Conservation (phyloP, 2,329 filamentous ascomycete species). For the Pseudocercospora eumusae region DNA sequence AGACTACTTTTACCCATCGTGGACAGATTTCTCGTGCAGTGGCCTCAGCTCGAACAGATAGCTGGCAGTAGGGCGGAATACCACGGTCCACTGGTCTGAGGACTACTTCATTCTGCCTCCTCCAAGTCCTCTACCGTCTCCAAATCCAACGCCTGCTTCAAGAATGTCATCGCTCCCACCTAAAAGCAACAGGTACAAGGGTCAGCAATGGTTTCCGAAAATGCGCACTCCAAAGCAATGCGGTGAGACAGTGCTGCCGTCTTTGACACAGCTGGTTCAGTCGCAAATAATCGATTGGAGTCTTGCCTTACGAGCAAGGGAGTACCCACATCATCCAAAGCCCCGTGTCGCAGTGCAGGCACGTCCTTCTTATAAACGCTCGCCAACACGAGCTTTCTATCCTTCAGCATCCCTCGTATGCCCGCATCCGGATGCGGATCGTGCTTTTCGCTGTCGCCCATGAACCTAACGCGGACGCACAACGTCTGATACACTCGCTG, state of each 20-base stretch:
- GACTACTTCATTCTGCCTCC: neutral
- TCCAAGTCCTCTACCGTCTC: neutral
- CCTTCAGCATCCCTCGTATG: neutral
- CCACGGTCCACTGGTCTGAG: constrained; percentile 44
- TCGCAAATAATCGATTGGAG: no score
- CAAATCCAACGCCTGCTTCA: neutral
- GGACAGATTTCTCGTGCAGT: constrained; percentile 82
- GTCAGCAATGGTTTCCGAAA: no score
- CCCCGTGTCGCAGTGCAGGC: neutral
- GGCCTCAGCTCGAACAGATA: constrained; percentile 60
- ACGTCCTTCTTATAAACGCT: neutral
- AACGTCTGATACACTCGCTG: neutral
- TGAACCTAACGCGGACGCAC: neutral
- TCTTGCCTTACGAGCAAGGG: no score
- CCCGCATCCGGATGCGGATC: neutral
- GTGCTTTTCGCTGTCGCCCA: neutral
- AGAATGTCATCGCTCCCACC: neutral
- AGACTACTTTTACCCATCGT: constrained; percentile 70
- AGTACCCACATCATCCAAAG: neutral
- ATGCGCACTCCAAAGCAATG: no score
- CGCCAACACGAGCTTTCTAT: neutral
- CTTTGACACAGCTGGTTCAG: no score
- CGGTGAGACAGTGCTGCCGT: no score
- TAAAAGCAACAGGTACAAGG: no score
- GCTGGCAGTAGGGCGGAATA: constrained; percentile 47